Evolutionary conservation across 495 filamentous ascomycete species (phyloP), one percentile per base, ranked within the genome.

Genomic region (Lasiosphaeriaceae sp.): DNA sequence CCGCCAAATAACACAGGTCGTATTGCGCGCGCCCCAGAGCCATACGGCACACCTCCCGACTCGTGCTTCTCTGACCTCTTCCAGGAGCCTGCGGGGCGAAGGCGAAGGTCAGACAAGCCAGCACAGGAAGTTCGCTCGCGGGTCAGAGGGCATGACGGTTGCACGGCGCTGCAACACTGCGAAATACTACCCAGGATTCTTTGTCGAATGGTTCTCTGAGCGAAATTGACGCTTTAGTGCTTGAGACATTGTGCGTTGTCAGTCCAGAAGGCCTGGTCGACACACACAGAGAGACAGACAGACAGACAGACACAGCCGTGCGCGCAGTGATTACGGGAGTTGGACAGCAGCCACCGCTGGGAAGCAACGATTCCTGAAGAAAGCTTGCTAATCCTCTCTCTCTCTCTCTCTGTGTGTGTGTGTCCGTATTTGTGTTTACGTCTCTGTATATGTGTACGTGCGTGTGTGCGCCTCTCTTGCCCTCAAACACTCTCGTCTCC

Each of bases 141-240:
- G 59, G 62, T 56, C 56, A 53, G 47, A 61, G 66, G 64, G 64
- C 64, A 64, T 65, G 69, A 64, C 59, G 64, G 68, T 71, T 57
- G 56, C 64, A 71, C 68, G 59, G 60, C 61, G 64, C 63, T 67
- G 64, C 68, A 69, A 58, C 66, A 67, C 54, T 51, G 58, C 54
- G 48, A 64, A 57, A 59, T 64, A 59, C 57, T 50, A 58, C 31
- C 58, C 59, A 63, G 37, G 17, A 54, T 58, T 23, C 43, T 59
- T 54, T 22, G 34, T 50, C 48, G 51, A 53, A 49, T 39, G 50
- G 29, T 58, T 41, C 54, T 53, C 16, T 50, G 51, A 50, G 52
- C 57, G 34, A 55, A 52, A 59, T 59, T 59, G 48, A n/a, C n/a
- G n/a, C n/a, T n/a, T n/a, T 20, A 43, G 23, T 20, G 54, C 52